Base-by-base conservation (phyloP, 192 early-diverging fungal species). In the Coemansia sp. region DNA sequence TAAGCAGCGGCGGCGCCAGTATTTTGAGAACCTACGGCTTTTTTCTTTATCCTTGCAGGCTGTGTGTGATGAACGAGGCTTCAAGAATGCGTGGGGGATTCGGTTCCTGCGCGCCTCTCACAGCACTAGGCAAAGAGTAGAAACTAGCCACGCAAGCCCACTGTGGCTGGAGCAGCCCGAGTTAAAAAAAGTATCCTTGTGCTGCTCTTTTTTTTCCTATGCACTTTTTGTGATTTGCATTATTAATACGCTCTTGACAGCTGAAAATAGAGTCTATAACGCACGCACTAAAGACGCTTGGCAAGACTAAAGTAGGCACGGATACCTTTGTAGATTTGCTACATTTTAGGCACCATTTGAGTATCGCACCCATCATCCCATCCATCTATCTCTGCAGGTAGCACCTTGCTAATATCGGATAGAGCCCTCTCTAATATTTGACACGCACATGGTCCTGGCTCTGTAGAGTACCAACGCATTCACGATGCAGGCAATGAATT, bases 51-150 rank as follows among this genome's bases (percentile, higher is more conserved):
- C 48, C 23, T 23, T 51, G 48, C 48, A 51, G 24, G 48, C 48
- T 14, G 48, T 51, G 26, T 51, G 48, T 28, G 48, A 51, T 51
- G 23, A 51, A 51, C 24, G 48, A 51, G 48, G 48, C 48, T 51
- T 51, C 48, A 13, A 23, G 48, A 28, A 51, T 51, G 48, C 48
- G 24, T 51, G 48, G 26, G 23, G 48, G 48, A 51, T 51, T 51
- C 48, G 21, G 48, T 51, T 51, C 48, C 48, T 51, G 48, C 48
- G 48, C 24, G 48, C 48, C 48, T 31, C 48, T 51, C 21, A 28
- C 24, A 51, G 26, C 24, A 51, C 24, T 10, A 51, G 13, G 48
- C 48, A 26, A n/a, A 51, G 16, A 3, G 14, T 21, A 11, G 26
- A 51, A 51, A 51, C 48, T 21, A 51, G 48, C 48, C 48, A 51